Evolutionary conservation across 129 eudicot species (phyloP), one percentile per base, ranked within the genome.

Genomic region (Centaurea solstitialis): DNA sequence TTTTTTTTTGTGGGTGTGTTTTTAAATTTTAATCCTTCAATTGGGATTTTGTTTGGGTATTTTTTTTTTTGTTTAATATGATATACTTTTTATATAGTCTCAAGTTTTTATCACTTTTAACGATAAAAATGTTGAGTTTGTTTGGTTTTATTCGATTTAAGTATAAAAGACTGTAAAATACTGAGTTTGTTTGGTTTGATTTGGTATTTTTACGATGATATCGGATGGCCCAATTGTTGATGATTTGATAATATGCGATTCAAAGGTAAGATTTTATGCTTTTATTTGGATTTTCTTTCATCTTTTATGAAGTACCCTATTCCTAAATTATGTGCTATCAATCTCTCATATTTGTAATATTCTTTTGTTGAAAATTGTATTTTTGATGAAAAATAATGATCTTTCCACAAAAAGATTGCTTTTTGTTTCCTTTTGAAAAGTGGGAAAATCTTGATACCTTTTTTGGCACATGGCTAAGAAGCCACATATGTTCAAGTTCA

Each of bases 1-100:
- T 35, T 33, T 33, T 33, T 79, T 79, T 33, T 79, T 79, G 83
- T 79, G 77, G 71, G 83, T 38, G 61, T 71, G 38, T 53, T 41
- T 69, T 26, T 26, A 0, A 26, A 26, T 43, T 69, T n/a, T 33
- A 4, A n/a, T 66, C 47, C 24, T 50, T n/a, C 0, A 64, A 45
- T 68, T 78, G 67, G 47, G 83, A 50, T 40, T 79, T 69, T 57
- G 39, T 70, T 68, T 77, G 62, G 40, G 81, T 66, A 17, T n/a
- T 35, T 79, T 70, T 21, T 15, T 11, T 3, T 70, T 50, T 79
- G 64, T 50, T 59, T 1, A 22, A 37, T 71, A 53, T 70, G 37
- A 12, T 53, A 12, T 53, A 20, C 26, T 53, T 57, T 21, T 21
- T 57, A n/a, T 57, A 17, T 6, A 17, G n/a, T 57, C 65, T 57